Percentiles rank a stretch among this genome's conserved stretches.
phyloP scores from a whole-genome alignment of 306 rosid species.

The Inga laurina region DNA sequence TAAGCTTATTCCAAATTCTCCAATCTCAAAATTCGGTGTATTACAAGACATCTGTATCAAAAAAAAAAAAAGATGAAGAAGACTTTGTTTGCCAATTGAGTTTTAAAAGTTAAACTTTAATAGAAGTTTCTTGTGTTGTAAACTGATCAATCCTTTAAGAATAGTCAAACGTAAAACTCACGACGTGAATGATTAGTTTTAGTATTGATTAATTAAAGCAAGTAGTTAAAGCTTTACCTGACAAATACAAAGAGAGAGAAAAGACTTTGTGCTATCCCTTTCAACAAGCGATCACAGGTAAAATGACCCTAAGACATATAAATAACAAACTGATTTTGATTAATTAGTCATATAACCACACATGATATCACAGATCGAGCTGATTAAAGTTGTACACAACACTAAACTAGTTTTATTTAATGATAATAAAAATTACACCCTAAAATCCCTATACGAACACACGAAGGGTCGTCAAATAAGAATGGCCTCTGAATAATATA shows the following conservation, averaged over 20 bases:
- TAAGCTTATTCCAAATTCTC: too few relatives aligned
- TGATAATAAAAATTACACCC: neutral
- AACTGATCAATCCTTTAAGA: neutral
- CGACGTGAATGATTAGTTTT: neutral
- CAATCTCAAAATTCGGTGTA: too few relatives aligned
- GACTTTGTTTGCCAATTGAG: neutral
- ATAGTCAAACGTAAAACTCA: neutral
- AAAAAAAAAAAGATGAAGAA: neutral
- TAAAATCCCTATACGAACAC: slow-evolving; percentile 7
- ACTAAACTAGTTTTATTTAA: neutral
- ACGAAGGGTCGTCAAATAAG: slow-evolving; percentile 33
- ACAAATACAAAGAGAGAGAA: slow-evolving; percentile 33
- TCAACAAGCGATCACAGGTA: slow-evolving; percentile 32
- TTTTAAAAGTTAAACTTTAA: neutral
- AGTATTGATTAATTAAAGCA: neutral
- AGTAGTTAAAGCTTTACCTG: slow-evolving; percentile 30
- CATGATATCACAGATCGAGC: neutral
- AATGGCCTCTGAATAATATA: neutral
- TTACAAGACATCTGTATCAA: neutral
- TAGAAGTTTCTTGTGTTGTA: neutral
- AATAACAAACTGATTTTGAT: slow-evolving; percentile 22
- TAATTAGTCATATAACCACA: slow-evolving; percentile 2
- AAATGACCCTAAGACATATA: slow-evolving; percentile 28
- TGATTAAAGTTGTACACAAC: neutral
- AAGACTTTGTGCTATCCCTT: slow-evolving; percentile 36